Evolutionary conservation across 1,139 yeast genomes (phyloP).

Genomic region (Blastobotrys persicus): DNA sequence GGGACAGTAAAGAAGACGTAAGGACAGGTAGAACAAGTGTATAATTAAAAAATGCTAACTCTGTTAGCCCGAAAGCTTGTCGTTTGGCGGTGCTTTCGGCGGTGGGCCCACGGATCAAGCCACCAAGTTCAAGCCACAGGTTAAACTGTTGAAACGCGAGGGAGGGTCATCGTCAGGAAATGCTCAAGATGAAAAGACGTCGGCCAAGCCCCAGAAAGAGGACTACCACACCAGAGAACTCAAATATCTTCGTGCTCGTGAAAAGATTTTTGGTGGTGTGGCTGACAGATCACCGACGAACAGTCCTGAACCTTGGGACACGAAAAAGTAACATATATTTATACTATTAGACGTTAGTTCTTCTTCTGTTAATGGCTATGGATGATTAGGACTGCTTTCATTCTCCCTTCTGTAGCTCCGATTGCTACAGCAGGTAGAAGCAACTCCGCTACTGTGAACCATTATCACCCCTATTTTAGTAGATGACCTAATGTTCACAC

Average conservation of each 20-base stretch:
- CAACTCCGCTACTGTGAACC: too few species aligned
- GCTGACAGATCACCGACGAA: conserved; percentile 5
- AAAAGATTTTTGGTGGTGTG: conserved; percentile 21
- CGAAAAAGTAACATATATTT: background rate
- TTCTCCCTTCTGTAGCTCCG: too few species aligned
- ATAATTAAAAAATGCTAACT: background rate
- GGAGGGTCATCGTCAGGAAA: conserved; percentile 1
- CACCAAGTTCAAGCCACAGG: conserved; percentile 18
- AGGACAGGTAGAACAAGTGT: background rate
- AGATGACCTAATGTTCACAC: too few species aligned
- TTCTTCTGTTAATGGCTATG: too few species aligned
- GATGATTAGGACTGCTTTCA: too few species aligned
- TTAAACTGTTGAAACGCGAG: conserved; percentile 21
- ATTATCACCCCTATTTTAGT: too few species aligned
- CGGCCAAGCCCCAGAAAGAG: conserved; percentile 8
- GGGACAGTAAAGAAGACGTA: conserved; percentile 7
- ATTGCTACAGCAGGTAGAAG: too few species aligned
- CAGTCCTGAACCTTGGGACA: conserved; percentile 7
- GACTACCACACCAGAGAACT: conserved; percentile 19
- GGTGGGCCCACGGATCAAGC: background rate
- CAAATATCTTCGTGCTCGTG: conserved; percentile 19
- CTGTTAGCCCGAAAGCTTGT: background rate
- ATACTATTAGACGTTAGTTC: background rate
- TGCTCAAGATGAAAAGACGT: conserved; percentile 1
- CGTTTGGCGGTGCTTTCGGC: conserved; percentile 10